Conservation (phyloP, 257 asterid genomes). For the Cynanchum wilfordii region DNA sequence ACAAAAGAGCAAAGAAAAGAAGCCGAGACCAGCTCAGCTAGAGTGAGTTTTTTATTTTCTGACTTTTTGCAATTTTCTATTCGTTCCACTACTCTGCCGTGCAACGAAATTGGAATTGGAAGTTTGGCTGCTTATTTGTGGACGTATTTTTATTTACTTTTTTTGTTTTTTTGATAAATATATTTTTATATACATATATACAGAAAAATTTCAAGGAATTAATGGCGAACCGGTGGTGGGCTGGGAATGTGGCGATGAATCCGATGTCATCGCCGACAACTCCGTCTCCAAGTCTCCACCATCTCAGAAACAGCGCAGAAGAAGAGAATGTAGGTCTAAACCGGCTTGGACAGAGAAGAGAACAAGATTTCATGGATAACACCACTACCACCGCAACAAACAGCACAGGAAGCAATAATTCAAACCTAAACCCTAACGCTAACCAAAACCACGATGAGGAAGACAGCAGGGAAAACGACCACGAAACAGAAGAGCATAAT, state of each 20-base stretch:
- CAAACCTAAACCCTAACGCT: slow-evolving; percentile 21
- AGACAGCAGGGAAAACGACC: slow-evolving; percentile 24
- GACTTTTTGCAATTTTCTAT: background rate
- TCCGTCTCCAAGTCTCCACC: slow-evolving; percentile 41
- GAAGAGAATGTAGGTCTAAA: slow-evolving; percentile 31
- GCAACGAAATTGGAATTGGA: slow-evolving; percentile 15
- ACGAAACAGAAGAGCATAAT: slow-evolving; percentile 31
- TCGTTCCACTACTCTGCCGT: slow-evolving; percentile 1
- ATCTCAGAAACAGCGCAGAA: slow-evolving; percentile 33
- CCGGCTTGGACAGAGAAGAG: slow-evolving; percentile 18
- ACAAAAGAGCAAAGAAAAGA: background rate
- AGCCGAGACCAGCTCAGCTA: background rate
- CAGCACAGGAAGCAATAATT: slow-evolving; percentile 36
- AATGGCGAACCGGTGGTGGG: slow-evolving; percentile 86
- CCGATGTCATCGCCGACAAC: slow-evolving; percentile 38
- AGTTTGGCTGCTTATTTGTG: slow-evolving; percentile 26
- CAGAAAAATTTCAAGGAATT: background rate
- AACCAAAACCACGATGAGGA: slow-evolving; percentile 36
- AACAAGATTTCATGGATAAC: slow-evolving; percentile 30
- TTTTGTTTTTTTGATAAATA: too few relatives aligned
- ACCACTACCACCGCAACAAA: slow-evolving; percentile 21
- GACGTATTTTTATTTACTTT: too few relatives aligned
- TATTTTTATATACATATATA: too few relatives aligned
- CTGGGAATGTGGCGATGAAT: slow-evolving; percentile 54
- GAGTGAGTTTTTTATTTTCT: too few relatives aligned